These are phyloP conservation scores for Nitzschia inconspicua DNA, from an alignment of 108 stramenopile genomes.

Conservation along the genomic window DNA sequence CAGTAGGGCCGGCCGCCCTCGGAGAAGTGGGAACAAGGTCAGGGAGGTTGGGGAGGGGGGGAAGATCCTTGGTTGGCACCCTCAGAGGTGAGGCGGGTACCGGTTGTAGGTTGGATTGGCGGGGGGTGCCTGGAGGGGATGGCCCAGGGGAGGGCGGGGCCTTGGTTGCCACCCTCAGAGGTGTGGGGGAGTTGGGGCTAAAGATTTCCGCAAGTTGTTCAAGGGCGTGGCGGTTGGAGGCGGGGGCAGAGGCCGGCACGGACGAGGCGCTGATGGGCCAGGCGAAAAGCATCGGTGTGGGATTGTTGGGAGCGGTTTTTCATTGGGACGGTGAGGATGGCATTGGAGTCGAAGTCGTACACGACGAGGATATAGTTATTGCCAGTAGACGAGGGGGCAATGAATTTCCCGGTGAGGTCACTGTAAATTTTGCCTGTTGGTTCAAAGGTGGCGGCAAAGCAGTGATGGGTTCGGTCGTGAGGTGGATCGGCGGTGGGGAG, in stretches of 20 bases:
- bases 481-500: neutral
- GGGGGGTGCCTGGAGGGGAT: neutral
- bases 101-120: neutral
- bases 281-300: neutral
- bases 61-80: too few species aligned
- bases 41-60: too few species aligned
- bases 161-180: neutral
- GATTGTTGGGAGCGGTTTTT: neutral
- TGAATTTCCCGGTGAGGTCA: constrained; percentile 38
- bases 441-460: constrained; percentile 4
- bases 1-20: neutral
- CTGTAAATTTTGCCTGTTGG: constrained; percentile 17
- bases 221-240: neutral
- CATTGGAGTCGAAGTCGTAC: constrained; percentile 34
- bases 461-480: constrained; percentile 11
- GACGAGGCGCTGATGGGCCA: constrained; percentile 2
- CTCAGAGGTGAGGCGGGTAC: constrained; percentile 4
- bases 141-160: neutral
- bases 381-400: constrained; percentile 5
- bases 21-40: neutral
- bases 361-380: constrained; percentile 23
- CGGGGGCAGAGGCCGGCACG: neutral
- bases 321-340: constrained; percentile 26
- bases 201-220: too few species aligned
- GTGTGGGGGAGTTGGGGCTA: too few species aligned